Conservation (phyloP, 148 eudicot genomes). For the Vaccinium corymbosum region DNA sequence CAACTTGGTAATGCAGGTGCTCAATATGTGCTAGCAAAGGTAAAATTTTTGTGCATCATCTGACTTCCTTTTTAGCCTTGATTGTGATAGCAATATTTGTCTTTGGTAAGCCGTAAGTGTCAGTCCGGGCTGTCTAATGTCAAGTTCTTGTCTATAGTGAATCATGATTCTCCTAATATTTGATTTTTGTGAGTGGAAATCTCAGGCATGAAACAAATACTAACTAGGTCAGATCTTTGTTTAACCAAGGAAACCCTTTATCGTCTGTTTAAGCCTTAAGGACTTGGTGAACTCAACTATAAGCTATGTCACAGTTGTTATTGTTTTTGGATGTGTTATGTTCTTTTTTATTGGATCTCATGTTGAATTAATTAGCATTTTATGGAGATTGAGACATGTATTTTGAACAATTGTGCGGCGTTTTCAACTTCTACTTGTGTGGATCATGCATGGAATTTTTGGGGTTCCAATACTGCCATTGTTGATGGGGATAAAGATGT, state of each 20-base stretch:
- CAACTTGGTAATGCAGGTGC: constrained; percentile 8
- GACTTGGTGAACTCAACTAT: no score
- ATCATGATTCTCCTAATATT: background rate
- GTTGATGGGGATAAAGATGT: background rate
- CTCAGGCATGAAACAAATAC: background rate
- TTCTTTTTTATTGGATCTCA: no score
- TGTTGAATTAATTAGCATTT: background rate
- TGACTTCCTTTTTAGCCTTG: background rate
- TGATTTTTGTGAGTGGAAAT: background rate
- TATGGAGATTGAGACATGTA: background rate
- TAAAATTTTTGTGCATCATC: background rate
- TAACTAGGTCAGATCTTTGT: no score
- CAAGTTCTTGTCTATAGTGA: background rate
- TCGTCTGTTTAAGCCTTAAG: no score
- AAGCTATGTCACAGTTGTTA: no score
- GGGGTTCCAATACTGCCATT: background rate
- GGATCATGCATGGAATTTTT: background rate
- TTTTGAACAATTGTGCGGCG: background rate
- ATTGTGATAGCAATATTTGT: background rate
- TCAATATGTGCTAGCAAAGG: background rate
- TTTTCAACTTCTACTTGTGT: background rate
- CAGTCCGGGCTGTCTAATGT: background rate
- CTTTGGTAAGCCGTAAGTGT: background rate
- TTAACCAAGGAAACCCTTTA: no score
- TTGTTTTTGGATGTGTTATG: no score